Evolutionary conservation across 192 early-diverging fungal genomes (phyloP), one percentile per base, ranked within the genome.

Genomic region (Coemansia erecta): DNA sequence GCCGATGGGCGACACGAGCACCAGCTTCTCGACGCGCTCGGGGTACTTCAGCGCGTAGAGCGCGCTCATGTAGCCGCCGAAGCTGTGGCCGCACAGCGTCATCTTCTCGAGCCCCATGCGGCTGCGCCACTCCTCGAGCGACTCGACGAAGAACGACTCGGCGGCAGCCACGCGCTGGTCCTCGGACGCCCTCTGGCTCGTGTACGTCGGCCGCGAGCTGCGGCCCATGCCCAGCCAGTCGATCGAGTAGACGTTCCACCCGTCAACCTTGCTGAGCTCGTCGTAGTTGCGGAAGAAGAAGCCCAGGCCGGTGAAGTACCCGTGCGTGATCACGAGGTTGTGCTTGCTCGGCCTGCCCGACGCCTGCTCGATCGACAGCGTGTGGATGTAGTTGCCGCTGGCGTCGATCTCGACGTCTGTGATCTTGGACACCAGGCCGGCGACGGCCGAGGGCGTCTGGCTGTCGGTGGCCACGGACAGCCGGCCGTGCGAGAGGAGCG

Each of bases 171-270:
- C 84, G 26, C 85, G 74, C 23, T 58, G 66, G 56, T 87, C 72
- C 70, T 80, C 70, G 11, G 64, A 71, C 60, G 50, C 45, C 47
- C 62, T 78, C 39, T 56, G 56, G 50, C 84, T 73, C 6, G 61
- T 66, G 64, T 88, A 94, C 18, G 77, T 73, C 15, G 91, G 89
- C 7, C 93, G 81, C n/a, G 88, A 87, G 62, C 84, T 87, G 64
- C 90, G 85, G 35, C 90, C 95, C 92, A 93, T 95, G n/a, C 95
- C 94, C 1, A 98, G 80, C 95, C 95, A 98, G 83, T 98, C 95
- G 46, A 82, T 70, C 26, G 70, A 28, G 35, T 73, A 81, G 8
- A 81, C 26, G 53, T 72, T 58, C 70, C 80, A 76, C 19, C 64
- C 64, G 21, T 56, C 63, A 11, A 63, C 64, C 45, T 70, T 55